Percentiles rank a stretch among this genome's conserved stretches.
These are phyloP conservation scores for Ophiostoma perfectum DNA, from an alignment of 2,329 filamentous ascomycete genomes.

Conservation along the genomic window DNA sequence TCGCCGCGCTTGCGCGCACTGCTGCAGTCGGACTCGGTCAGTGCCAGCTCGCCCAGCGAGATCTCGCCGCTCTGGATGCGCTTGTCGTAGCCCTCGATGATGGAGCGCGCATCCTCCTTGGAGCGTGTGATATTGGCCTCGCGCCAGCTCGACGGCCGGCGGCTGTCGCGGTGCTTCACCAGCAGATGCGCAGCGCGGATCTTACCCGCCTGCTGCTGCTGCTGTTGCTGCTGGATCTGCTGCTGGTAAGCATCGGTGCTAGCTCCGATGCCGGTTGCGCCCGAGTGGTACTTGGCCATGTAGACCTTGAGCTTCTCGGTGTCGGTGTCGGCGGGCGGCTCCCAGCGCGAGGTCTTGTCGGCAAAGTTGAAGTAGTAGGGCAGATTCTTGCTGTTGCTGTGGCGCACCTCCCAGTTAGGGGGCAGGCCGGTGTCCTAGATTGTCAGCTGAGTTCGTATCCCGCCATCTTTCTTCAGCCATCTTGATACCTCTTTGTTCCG, in stretches of 20 bases:
- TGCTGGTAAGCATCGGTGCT: slow-evolving; percentile 19
- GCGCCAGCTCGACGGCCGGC: slow-evolving; percentile 87
- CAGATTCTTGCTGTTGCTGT: slow-evolving; percentile 96
- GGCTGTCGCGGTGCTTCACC: slow-evolving; percentile 85
- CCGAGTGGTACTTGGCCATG: slow-evolving; percentile 84
- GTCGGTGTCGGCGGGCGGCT: slow-evolving; percentile 82
- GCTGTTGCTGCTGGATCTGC: slow-evolving; percentile 21
- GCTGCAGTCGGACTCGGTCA: slow-evolving; percentile 89
- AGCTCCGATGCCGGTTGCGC: slow-evolving; percentile 27
- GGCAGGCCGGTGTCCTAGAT: slow-evolving; percentile 74
- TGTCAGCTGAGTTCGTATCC: background rate
- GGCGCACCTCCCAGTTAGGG: slow-evolving; percentile 86
- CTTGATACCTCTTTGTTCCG: no score
- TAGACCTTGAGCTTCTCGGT: slow-evolving; percentile 88
- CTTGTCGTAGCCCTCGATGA: slow-evolving; percentile 68
- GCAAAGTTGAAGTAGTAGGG: slow-evolving; percentile 95
- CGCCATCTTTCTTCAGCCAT: background rate
- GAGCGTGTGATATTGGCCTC: slow-evolving; percentile 81
- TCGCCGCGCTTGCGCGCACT: slow-evolving; percentile 92
- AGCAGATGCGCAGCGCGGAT: slow-evolving; percentile 90
- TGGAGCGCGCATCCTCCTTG: slow-evolving; percentile 78
- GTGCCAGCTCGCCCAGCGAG: slow-evolving; percentile 75
- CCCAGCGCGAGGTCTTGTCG: slow-evolving; percentile 90
- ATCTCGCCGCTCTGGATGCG: slow-evolving; percentile 66
- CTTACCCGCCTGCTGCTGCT: slow-evolving; percentile 54